These are phyloP conservation scores for Trichoderma erinaceum DNA, from an alignment of 495 filamentous ascomycete species.

Conservation along the genomic window DNA sequence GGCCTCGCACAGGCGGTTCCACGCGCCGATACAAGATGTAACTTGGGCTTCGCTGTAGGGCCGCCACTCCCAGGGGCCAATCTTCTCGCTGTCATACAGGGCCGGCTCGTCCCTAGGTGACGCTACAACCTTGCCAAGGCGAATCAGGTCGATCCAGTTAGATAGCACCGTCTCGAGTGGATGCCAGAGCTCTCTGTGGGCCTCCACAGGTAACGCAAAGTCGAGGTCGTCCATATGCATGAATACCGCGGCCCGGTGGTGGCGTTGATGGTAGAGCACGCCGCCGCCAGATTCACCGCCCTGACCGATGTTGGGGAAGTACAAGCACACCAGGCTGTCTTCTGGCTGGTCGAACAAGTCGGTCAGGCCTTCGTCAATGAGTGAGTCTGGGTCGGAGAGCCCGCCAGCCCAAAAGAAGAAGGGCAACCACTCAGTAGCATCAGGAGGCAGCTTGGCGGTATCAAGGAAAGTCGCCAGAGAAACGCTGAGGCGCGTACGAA, in stretches of 20 bases:
- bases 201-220: slow-evolving; percentile 21
- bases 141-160: slow-evolving; percentile 33
- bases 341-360: slow-evolving; percentile 16
- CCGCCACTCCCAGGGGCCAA: slow-evolving; percentile 24
- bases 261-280: slow-evolving; percentile 23
- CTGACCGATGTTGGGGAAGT: slow-evolving; percentile 17
- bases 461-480: slow-evolving; percentile 29
- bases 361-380: slow-evolving; percentile 13
- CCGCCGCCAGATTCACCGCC: slow-evolving; percentile 20
- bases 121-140: slow-evolving; percentile 28
- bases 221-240: slow-evolving; percentile 23
- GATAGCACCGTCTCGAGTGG: slow-evolving; percentile 35
- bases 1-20: slow-evolving; percentile 20
- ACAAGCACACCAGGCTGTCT: slow-evolving; percentile 19
- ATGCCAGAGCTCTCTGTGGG: slow-evolving; percentile 25
- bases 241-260: slow-evolving; percentile 20
- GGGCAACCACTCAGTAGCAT: not conserved
- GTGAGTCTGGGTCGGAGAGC: not conserved
- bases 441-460: slow-evolving; percentile 20
- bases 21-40: slow-evolving; percentile 18
- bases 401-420: slow-evolving; percentile 4
- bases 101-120: slow-evolving; percentile 17
- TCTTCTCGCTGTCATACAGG: slow-evolving; percentile 21
- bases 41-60: slow-evolving; percentile 25
- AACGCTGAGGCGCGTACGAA: slow-evolving; percentile 23